Percentiles rank a stretch among this genome's conserved stretches.
Evolutionary conservation across 2,329 filamentous ascomycete species (phyloP).

Genomic region (Allantophomopsis lycopodina): DNA sequence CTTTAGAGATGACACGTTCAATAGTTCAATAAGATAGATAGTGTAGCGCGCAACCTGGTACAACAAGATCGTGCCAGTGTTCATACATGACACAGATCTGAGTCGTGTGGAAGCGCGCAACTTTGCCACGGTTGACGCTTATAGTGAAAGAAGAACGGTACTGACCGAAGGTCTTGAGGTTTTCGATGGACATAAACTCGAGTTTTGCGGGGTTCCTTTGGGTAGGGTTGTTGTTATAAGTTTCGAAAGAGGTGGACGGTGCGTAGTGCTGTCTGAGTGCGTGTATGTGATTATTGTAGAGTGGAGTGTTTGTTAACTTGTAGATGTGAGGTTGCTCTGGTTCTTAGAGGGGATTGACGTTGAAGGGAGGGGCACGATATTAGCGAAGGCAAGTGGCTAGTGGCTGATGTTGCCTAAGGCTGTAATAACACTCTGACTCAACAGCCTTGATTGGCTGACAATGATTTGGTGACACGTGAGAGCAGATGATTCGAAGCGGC

Average conservation of each 20-base stretch:
- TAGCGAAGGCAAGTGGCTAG: too few species aligned
- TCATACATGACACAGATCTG: too few species aligned
- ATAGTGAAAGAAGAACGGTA: neutral
- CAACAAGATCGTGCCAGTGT: neutral
- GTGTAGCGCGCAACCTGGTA: neutral
- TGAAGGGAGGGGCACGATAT: neutral
- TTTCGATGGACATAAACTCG: constrained; percentile 99
- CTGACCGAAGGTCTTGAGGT: constrained; percentile 91
- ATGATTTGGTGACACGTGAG: too few species aligned
- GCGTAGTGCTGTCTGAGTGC: constrained; percentile 5
- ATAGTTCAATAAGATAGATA: neutral
- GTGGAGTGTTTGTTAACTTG: neutral
- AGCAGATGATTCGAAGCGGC: too few species aligned
- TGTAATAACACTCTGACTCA: too few species aligned
- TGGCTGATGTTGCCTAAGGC: too few species aligned
- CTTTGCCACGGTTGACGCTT: neutral
- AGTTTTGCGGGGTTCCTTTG: constrained; percentile 40
- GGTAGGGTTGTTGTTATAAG: constrained; percentile 9
- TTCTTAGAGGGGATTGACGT: neutral
- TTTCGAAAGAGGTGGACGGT: constrained; percentile 4
- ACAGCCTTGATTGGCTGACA: too few species aligned
- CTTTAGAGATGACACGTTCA: neutral
- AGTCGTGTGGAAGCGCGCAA: too few species aligned
- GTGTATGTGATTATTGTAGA: constrained; percentile 1
- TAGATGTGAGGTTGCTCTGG: neutral